Base-by-base conservation (phyloP, 2,329 filamentous ascomycete genomes). In the Exophiala dermatitidis region DNA sequence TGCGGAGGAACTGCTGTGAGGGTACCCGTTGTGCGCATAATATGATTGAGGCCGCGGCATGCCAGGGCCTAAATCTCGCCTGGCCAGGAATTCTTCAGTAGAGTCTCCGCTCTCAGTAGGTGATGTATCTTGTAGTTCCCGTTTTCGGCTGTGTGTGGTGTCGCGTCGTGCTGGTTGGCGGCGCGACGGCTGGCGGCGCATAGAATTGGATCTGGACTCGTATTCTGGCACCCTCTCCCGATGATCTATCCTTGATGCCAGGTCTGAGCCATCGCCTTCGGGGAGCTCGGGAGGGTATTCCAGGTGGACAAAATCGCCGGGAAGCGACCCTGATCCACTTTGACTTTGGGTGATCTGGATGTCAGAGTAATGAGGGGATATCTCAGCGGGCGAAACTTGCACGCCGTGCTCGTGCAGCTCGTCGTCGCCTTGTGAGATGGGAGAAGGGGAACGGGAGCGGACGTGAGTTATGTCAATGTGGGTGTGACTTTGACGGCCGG, bases 101-200 rank as follows among this genome's bases (percentile, higher is more conserved):
- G 78, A 78, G 67, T 86, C 84, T 73, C 79, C 75, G 67, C 78
- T 86, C 73, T 81, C 79, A 51, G 80, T 74, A 60, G 54, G 57
- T 29, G 57, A 55, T 34, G 48, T 53, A 19, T 61, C 54, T 50
- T 54, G 57, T 46, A 52, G 33, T n/a, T 52, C 38, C 38, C 58
- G 34, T 4, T 56, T 51, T 33, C 58, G 54, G 37, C 53, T 57
- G 37, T 49, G 52, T 33, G 55, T 46, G 3, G 77, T 74, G 58
- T 73, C 73, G 60, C 78, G 77, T 62, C 69, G 68, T 54, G 70
- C 64, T 45, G 69, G 68, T 50, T 68, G 69, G 52, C 71, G 72
- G 48, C 63, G 65, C 30, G 61, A 53, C 54, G 69, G 62, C 43
- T 71, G 68, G 50, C 68, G 69, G 50, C 69, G 69, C 44, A 64